Percentiles rank a stretch among this genome's conserved stretches.
phyloP scores from a whole-genome alignment of 768 basidiomycete genomes.

The Paxillus involutus region DNA sequence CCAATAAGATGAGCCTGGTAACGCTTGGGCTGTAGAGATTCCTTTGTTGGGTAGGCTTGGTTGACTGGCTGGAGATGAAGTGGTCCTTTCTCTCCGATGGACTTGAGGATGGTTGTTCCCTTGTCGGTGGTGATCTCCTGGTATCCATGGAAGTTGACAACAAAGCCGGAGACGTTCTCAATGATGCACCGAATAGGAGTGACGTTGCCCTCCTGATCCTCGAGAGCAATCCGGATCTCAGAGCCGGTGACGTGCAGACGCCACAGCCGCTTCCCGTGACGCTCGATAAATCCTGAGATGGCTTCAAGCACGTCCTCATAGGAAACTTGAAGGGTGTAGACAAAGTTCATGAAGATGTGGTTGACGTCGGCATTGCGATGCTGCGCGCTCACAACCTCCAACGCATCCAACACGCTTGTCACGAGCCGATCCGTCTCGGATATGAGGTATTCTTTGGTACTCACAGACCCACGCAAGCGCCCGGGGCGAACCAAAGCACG shows the following conservation, averaged over 20 bases:
- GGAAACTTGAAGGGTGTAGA: constrained; percentile 92
- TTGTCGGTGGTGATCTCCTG: constrained; percentile 97
- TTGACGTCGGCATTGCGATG: constrained; percentile 95
- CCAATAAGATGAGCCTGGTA: constrained; percentile 98
- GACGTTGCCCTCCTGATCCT: constrained; percentile 92
- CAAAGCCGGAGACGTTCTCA: constrained; percentile 98
- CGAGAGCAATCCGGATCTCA: constrained; percentile 92
- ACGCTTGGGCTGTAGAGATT: constrained; percentile 96
- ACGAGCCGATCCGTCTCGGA: constrained; percentile 98
- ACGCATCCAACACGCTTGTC: constrained; percentile 88
- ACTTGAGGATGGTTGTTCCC: constrained; percentile 93
- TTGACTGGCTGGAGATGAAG: constrained; percentile 95
- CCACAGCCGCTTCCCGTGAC: constrained; percentile 98
- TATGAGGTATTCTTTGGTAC: constrained; percentile 95
- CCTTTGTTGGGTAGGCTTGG: constrained; percentile 93
- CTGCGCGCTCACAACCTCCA: constrained; percentile 90
- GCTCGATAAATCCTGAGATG: constrained; percentile 98
- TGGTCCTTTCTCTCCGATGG: constrained; percentile 97
- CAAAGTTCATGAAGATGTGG: constrained; percentile 98
- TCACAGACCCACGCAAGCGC: constrained; percentile 88
- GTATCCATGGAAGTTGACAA: constrained; percentile 97
- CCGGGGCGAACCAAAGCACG: constrained; percentile 96
- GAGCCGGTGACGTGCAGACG: constrained; percentile 97
- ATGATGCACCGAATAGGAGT: constrained; percentile 97
- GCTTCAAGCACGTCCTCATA: constrained; percentile 97